These are phyloP conservation scores for Elaeagnus macrophylla DNA, from an alignment of 306 rosid species.

Conservation along the genomic window DNA sequence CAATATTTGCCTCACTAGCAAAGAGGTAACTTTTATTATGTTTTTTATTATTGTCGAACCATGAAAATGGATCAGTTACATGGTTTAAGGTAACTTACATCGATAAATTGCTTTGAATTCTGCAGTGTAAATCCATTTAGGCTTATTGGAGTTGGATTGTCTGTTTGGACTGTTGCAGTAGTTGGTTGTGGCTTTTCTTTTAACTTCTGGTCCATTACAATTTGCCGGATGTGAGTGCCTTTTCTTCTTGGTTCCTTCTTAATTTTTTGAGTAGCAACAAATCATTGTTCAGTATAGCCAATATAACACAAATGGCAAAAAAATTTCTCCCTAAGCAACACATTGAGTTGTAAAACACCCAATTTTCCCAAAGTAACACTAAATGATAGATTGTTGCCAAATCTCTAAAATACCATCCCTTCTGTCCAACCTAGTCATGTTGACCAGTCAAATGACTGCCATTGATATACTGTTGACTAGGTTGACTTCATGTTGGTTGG, in stretches of 20 bases:
- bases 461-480: background rate
- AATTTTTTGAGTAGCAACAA: background rate
- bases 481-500: slow-evolving; percentile 1
- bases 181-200: slow-evolving; percentile 52
- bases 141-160: slow-evolving; percentile 78
- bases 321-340: too few species aligned
- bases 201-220: slow-evolving; percentile 68
- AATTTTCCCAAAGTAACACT: too few species aligned
- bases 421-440: too few species aligned
- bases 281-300: too few species aligned
- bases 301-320: too few species aligned
- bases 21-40: slow-evolving; percentile 43
- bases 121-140: slow-evolving; percentile 78
- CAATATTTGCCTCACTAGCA: slow-evolving; percentile 77
- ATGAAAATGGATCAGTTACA: background rate
- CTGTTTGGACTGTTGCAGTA: slow-evolving; percentile 71
- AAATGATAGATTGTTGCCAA: too few species aligned
- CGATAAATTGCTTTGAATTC: background rate
- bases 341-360: too few species aligned
- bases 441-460: too few species aligned
- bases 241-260: slow-evolving; percentile 14
- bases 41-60: background rate
- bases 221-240: slow-evolving; percentile 66
- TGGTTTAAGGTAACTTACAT: background rate
- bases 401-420: too few species aligned